Conservation (phyloP, 176 grass and related monocot species). For the Cymbopogon citratus region DNA sequence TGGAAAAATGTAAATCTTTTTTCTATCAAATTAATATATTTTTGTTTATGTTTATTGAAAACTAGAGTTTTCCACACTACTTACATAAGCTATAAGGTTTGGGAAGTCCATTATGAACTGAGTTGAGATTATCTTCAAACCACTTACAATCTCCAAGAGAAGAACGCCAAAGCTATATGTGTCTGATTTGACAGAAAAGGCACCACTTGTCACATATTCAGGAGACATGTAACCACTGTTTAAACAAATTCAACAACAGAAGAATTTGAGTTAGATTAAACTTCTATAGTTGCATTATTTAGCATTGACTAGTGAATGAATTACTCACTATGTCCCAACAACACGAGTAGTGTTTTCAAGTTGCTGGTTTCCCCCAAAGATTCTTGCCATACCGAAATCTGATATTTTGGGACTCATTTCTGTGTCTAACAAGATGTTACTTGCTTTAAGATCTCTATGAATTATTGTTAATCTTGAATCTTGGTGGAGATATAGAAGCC, state of each 20-base stretch:
- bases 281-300: not conserved
- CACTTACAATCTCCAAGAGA: conserved; percentile 53
- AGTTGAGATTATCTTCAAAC: conserved; percentile 19
- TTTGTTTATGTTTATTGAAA: not conserved
- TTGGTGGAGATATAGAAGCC: no score
- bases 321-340: conserved; percentile 51
- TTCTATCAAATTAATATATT: not conserved
- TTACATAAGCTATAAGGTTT: conserved; percentile 45
- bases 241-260: not conserved
- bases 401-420: no score
- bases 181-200: conserved; percentile 54
- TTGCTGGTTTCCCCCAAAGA: conserved; percentile 4
- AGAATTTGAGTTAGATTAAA: not conserved
- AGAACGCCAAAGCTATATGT: conserved; percentile 59
- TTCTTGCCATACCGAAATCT: no score
- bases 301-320: not conserved
- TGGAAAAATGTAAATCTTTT: conserved; percentile 6
- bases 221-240: no score
- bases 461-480: no score
- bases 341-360: conserved; percentile 38
- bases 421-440: no score
- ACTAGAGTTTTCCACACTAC: not conserved
- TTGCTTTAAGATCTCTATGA: no score
- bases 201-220: conserved; percentile 30
- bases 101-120: not conserved